Evolutionary conservation across 2,329 filamentous ascomycete species (phyloP), one percentile per base, ranked within the genome.

Genomic region (Botrytis fragariae): DNA sequence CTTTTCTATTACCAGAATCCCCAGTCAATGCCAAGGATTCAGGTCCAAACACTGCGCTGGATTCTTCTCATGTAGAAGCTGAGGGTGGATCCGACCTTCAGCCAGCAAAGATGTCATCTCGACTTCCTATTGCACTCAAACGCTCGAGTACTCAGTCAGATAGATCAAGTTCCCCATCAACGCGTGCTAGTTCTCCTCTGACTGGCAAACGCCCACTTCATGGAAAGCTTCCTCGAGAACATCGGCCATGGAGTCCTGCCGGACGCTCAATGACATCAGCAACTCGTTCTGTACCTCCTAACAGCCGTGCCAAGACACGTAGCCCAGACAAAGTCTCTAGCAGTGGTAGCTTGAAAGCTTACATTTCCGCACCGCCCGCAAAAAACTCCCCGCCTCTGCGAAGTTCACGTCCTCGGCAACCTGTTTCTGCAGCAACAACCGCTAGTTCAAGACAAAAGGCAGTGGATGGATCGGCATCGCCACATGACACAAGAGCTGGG

Each of bases 341-440:
- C 39, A 87, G 85, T 75, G 88, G 85, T 78, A 90, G 89, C 69
- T 85, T 96, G 20, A 90, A 92, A 77, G 92, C 93, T 57, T 93
- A 92, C 80, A 92, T 96, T 76, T 88, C 91, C 73, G 85, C 89
- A 48, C 89, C 92, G 61, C 86, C 87, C 29, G 89, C 92, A 0
- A 93, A 93, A 80, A 87, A 91, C 48, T 97, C 94, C 1, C 93
- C 94, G 5, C 89, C 91, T 16, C 84, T 97, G 67, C 89, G 94
- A 79, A 96, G 93, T 79, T 96, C 93, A 60, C 87, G 93, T 60
- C 93, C 93, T n/a, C 87, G 93, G 69, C 91, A 93, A 79, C 91
- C 92, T 14, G 90, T 97, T 35, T 93, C 93, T 16, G 86, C 89
- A 72, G 92, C 92, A n/a, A 88, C 88, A 3, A 92, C 92, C n/a